These are phyloP conservation scores for Davidsoniella australis DNA, from an alignment of 2,329 filamentous ascomycete genomes.

Conservation along the genomic window DNA sequence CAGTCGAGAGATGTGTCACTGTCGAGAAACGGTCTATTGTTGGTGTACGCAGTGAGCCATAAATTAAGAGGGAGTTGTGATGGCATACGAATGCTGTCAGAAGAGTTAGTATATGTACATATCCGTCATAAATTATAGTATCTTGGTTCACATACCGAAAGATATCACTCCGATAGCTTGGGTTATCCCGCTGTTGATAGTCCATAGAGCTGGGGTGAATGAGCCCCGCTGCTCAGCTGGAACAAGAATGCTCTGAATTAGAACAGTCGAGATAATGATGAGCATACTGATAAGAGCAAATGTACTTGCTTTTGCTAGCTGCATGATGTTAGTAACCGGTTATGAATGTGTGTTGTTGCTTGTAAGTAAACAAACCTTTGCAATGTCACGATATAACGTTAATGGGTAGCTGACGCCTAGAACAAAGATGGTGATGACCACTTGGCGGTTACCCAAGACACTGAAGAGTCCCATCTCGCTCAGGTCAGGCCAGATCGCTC, in stretches of 20 bases:
- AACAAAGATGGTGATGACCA: conserved; percentile 76
- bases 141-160: conserved; percentile 47
- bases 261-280: conserved; percentile 72
- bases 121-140: too few relatives aligned
- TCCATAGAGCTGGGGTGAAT: conserved; percentile 51
- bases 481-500: conserved; percentile 65
- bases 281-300: conserved; percentile 85
- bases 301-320: conserved; percentile 92
- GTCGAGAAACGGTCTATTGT: conserved; percentile 87
- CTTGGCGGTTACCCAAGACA: conserved; percentile 63
- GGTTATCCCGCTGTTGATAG: conserved; percentile 77
- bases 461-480: conserved; percentile 58
- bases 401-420: conserved; percentile 77
- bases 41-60: conserved; percentile 82
- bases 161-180: conserved; percentile 96
- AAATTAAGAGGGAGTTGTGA: conserved; percentile 94
- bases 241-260: conserved; percentile 65
- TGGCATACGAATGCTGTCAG: conserved; percentile 48
- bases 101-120: too few relatives aligned
- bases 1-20: conserved; percentile 88
- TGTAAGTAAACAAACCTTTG: conserved; percentile 48
- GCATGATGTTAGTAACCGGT: conserved; percentile 12
- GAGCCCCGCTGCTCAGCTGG: conserved; percentile 55
- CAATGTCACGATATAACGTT: conserved; percentile 88
- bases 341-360: background rate